Evolutionary conservation across 345 rosid genomes (phyloP).

Genomic region (Hevea brasiliensis): DNA sequence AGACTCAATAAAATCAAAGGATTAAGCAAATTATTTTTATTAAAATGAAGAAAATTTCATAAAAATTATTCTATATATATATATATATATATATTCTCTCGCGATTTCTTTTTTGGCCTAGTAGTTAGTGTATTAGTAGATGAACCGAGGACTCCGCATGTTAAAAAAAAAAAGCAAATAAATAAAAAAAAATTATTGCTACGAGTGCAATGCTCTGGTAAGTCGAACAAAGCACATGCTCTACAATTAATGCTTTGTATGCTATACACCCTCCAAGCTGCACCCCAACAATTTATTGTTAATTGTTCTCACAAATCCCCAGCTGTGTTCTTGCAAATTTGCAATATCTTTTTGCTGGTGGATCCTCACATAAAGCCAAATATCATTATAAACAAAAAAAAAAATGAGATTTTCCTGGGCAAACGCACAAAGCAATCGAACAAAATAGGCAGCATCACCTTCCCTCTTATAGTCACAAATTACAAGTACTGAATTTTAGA

Average conservation of each 20-base stretch:
- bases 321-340: background rate
- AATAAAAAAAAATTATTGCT: background rate
- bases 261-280: background rate
- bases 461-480: background rate
- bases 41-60: too few species aligned
- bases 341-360: background rate
- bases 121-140: too few species aligned
- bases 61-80: too few species aligned
- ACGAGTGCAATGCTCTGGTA: conserved; percentile 2
- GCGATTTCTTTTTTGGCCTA: too few species aligned
- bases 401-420: background rate
- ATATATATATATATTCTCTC: too few species aligned
- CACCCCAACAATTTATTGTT: conserved; percentile 19
- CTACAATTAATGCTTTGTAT: conserved; percentile 32
- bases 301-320: background rate
- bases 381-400: background rate
- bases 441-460: background rate
- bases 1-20: too few species aligned
- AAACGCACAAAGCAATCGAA: conserved; percentile 9
- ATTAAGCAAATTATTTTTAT: too few species aligned
- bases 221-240: background rate
- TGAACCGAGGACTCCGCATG: too few species aligned
- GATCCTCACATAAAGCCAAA: background rate
- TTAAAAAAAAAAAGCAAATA: background rate
- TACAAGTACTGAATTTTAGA: background rate